Evolutionary conservation across 257 asterid species (phyloP), one percentile per base, ranked within the genome.

Genomic region (Primulina tabacum): DNA sequence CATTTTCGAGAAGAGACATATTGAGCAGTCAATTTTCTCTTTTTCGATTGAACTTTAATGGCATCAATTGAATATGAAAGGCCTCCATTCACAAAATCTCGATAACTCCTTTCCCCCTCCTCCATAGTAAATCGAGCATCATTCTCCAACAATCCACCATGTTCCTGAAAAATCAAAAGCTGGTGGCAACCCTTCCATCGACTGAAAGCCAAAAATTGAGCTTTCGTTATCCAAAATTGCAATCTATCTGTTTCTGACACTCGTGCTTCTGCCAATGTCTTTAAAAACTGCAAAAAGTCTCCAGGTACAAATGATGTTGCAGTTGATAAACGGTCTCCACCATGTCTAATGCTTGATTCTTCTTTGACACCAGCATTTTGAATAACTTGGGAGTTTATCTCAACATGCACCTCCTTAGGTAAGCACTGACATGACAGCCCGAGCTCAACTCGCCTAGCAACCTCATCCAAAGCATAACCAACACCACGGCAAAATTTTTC

Each of bases 391-490:
- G 67, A 26, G 73, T 75, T 74, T 18, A 90, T 62, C 72, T 68
- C 82, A 29, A 75, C 73, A 35, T 21, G 79, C 66, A 78, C 77
- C 60, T 81, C 88, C 71, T 65, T 71, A 1, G 79, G 79, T 82
- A 87, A 67, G 79, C 98, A 92, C 2, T 73, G 71, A 78, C 98
- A 92, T 30, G 92, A 85, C 59, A 92, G 79, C 64, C 92, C 95
- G 50, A 74, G 73, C 79, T 90, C 89, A 64, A 87, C 80, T 38
- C 90, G 79, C 65, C 91, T 77, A 35, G 90, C 74, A 62, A 77
- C 77, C 82, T 92, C 98, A 69, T 76, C 78, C 73, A 92, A 66
- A 20, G 85, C 91, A 78, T 73, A 77, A 64, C 72, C 75, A 74
- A 92, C 82, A 14, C 96, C 96, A 66, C 72, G 73, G 60, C 67